Percentiles rank a stretch among this genome's conserved stretches.
phyloP scores from a whole-genome alignment of 495 filamentous ascomycete genomes.

The Penicillium lividum region DNA sequence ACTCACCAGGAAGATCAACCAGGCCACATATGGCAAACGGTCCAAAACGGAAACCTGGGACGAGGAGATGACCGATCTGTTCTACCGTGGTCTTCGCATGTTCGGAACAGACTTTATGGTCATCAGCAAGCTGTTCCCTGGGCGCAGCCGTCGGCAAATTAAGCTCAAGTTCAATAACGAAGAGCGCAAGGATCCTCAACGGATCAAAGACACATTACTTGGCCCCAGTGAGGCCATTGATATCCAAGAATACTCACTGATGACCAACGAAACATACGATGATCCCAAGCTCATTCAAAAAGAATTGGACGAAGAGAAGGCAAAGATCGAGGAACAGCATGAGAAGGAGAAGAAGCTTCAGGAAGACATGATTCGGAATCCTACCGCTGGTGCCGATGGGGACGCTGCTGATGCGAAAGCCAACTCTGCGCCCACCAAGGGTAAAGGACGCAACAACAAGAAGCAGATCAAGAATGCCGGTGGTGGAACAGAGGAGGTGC shows the following conservation, averaged over 20 bases:
- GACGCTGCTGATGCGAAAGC: slow-evolving; percentile 40
- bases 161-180: slow-evolving; percentile 94
- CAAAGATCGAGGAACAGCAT: slow-evolving; percentile 64
- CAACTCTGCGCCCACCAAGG: slow-evolving; percentile 32
- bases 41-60: slow-evolving; percentile 76
- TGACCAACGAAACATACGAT: slow-evolving; percentile 57
- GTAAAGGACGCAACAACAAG: slow-evolving; percentile 42
- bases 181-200: slow-evolving; percentile 70
- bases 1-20: slow-evolving; percentile 74
- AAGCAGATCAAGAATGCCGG: slow-evolving; percentile 35
- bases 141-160: slow-evolving; percentile 72
- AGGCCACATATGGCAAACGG: slow-evolving; percentile 68
- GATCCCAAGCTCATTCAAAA: slow-evolving; percentile 57
- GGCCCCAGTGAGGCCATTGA: slow-evolving; percentile 60
- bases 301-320: slow-evolving; percentile 72
- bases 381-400: slow-evolving; percentile 34
- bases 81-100: slow-evolving; percentile 80
- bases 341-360: slow-evolving; percentile 58
- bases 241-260: slow-evolving; percentile 64
- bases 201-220: slow-evolving; percentile 68
- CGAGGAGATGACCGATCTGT: slow-evolving; percentile 72
- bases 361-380: slow-evolving; percentile 52
- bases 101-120: slow-evolving; percentile 94
- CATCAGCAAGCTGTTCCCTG: slow-evolving; percentile 80
- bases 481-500: slow-evolving; percentile 45